Evolutionary conservation across 495 filamentous ascomycete genomes (phyloP).

Genomic region (Neurospora sp.): DNA sequence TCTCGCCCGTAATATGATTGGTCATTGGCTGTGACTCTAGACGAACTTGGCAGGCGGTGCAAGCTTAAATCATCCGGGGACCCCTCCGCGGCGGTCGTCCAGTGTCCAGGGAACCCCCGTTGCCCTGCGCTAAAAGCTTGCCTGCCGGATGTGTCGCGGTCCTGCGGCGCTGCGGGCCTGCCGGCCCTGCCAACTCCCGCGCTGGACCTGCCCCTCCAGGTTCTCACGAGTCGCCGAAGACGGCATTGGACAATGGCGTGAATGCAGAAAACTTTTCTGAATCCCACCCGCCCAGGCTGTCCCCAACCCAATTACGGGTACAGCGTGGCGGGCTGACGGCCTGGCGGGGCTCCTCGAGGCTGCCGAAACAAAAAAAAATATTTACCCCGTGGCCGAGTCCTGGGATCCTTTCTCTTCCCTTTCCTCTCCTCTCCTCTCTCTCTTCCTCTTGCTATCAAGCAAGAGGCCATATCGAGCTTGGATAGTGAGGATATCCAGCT

Average conservation of each 20-base stretch:
- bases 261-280: background rate
- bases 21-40: background rate
- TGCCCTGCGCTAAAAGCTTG: background rate
- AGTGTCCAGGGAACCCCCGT: background rate
- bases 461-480: background rate
- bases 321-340: background rate
- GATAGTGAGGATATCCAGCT: background rate
- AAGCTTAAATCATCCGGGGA: background rate
- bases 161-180: background rate
- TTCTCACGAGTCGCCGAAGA: background rate
- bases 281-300: background rate
- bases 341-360: background rate
- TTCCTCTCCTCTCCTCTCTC: background rate
- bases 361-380: background rate
- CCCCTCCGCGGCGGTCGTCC: background rate
- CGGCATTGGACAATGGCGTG: background rate
- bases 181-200: background rate
- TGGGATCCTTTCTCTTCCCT: background rate
- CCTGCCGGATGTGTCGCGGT: background rate
- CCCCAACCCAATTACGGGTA: background rate
- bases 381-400: background rate
- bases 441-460: background rate
- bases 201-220: background rate
- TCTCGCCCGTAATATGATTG: background rate
- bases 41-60: background rate